Evolutionary conservation across 176 grass and related monocot species (phyloP), one percentile per base, ranked within the genome.

Genomic region (Aegilops bicornis): DNA sequence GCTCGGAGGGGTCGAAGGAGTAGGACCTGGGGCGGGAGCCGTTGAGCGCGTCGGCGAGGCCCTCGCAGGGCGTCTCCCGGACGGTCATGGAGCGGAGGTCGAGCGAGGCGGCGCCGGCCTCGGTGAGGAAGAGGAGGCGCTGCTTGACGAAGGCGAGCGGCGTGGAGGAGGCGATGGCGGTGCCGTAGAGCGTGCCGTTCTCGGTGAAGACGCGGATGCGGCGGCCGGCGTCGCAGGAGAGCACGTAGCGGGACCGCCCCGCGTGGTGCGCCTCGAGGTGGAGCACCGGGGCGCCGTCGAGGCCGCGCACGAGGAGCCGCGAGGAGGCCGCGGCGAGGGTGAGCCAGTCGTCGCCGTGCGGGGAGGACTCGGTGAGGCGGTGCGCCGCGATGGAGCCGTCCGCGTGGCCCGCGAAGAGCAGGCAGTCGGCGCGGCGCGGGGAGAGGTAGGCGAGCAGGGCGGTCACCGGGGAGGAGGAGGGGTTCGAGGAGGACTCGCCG

Each of bases 161-260:
- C 75, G 84, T 88, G 45, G 90, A 92, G 0, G 92, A 94, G 45
- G 92, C 92, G 77, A 97, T 94, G 64, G 95, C 95, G 4, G 92
- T 97, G 65, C 95, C 96, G 69, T 94, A 98, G 82, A 98, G 89
- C 62, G 96, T 94, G 80, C 93, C 96, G 73, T 94, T 95, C 87
- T 98, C 96, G 6, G 96, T 95, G 91, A 94, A 98, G 70, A 95
- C 91, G 88, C 93, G 70, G 82, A 98, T 95, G 78, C 93, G 89
- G 62, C 91, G 91, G 23, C 86, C 81, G 8, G 73, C 84, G 72
- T 98, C 96, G 30, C 91, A 93, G 27, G 93, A 87, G 36, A 98
- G 81, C n/a, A 98, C 87, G 82, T 98, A 98, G 17, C 96, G 91
- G 2, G 76, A 69, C 27, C 91, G 90, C 0, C 91, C 93, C 4